A percentile compares a stretch with the other conserved stretches of the same genome.
phyloP scores from a whole-genome alignment of 352 stramenopile genomes.

The Thalassiosira mediterranea region DNA sequence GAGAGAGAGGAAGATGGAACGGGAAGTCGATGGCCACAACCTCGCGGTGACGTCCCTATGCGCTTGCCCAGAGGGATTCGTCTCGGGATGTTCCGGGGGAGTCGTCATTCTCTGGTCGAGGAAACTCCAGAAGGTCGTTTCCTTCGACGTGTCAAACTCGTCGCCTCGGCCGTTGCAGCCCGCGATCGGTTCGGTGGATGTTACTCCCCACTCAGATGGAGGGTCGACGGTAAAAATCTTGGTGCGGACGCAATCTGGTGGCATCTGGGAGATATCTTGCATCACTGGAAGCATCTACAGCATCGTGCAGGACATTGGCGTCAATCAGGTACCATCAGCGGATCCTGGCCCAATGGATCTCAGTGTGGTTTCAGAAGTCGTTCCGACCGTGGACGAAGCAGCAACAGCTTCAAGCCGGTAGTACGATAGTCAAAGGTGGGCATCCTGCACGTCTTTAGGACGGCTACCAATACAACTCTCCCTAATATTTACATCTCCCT shows the following conservation, averaged over 20 bases:
- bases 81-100: slow-evolving; percentile 62
- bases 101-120: slow-evolving; percentile 69
- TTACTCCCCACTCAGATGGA: slow-evolving; percentile 24
- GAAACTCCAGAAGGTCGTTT: slow-evolving; percentile 55
- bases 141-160: slow-evolving; percentile 59
- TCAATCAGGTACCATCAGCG: too few species aligned
- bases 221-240: slow-evolving; percentile 76
- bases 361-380: too few species aligned
- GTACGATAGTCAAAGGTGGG: too few species aligned
- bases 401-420: too few species aligned
- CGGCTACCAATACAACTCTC: too few species aligned
- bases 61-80: slow-evolving; percentile 51
- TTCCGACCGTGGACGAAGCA: too few species aligned
- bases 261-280: slow-evolving; percentile 88
- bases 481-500: too few species aligned
- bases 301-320: too few species aligned
- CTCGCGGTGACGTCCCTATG: slow-evolving; percentile 50
- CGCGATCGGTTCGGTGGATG: slow-evolving; percentile 41
- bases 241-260: slow-evolving; percentile 84
- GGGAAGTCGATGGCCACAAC: slow-evolving; percentile 67
- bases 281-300: too few species aligned
- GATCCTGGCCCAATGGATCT: too few species aligned
- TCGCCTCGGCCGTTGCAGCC: slow-evolving; percentile 21
- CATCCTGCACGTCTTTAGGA: too few species aligned
- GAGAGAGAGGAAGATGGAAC: slow-evolving; percentile 46